Evolutionary conservation across 352 stramenopile genomes (phyloP), one percentile per base, ranked within the genome.

Genomic region (Phytophthora citricola): DNA sequence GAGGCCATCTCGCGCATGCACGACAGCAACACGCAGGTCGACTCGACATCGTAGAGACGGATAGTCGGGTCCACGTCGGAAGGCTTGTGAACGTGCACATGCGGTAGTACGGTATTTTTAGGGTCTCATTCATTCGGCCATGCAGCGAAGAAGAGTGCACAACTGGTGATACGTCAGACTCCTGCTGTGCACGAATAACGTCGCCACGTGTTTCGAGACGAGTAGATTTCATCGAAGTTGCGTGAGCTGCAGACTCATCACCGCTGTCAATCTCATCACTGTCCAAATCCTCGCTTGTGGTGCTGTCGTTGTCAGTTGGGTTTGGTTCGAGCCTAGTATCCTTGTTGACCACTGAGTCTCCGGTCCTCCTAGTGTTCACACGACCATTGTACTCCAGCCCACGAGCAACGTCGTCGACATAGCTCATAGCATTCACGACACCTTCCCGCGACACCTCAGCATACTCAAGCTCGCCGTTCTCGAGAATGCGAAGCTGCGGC

Each of bases 1-100:
- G 84, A 85, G 1, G 90, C 90, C 79, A 96, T 94, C 54, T 95
- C 88, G 24, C 83, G 83, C 86, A 97, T 93, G 65, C 83, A 91
- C 27, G 81, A 79, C 27, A 96, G 73, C 45, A 95, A 63, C 69
- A 85, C 69, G 43, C 86, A 90, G 17, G 90, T 95, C 34, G 86
- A 80, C 57, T 92, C 81, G 12, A 92, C 85, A 62, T 97, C 87
- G 51, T 92, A 91, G 44, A 95, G 64, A 45, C 87, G 85, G 17
- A 20, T 20, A 20, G 17, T 20, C 17, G 17, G 17, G 17, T 20
- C 17, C 17, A 20, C 17, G 17, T 20, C 17, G 17, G 17, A 20
- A 20, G 24, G 24, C 4, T 26, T 26, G 24, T 4, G 24, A 4
- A 4, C 4, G 24, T 26, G 24, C 24, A 26, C 24, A 4, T 26